A percentile compares a stretch with the other conserved stretches of the same genome.
These are phyloP conservation scores for Xylariales sp. DNA, from an alignment of 2,329 filamentous ascomycete species.

Conservation along the genomic window DNA sequence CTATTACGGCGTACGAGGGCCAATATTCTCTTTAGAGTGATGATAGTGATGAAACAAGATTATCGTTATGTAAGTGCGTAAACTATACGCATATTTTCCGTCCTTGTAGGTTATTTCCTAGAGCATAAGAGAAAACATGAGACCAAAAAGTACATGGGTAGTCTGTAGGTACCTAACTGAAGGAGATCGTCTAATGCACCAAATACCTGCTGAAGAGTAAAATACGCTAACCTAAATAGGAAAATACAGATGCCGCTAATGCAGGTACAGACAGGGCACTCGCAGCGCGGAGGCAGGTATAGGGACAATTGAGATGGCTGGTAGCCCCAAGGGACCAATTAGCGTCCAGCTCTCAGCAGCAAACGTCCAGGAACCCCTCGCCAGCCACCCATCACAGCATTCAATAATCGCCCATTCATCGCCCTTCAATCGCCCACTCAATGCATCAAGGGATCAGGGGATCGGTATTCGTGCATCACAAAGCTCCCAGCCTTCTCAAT, in stretches of 20 bases:
- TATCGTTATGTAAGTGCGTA: background rate
- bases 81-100: background rate
- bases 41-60: background rate
- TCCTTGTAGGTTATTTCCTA: too few relatives aligned
- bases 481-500: constrained; percentile 38
- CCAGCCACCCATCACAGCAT: constrained; percentile 28
- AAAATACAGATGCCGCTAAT: constrained; percentile 10
- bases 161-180: background rate
- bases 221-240: constrained; percentile 6
- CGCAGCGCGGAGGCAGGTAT: background rate
- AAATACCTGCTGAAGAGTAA: background rate
- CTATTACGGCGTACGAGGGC: background rate
- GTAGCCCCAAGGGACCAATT: constrained; percentile 26
- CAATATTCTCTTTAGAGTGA: background rate
- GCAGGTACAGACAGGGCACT: constrained; percentile 24
- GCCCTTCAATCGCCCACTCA: background rate
- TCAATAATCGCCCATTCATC: background rate
- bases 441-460: background rate
- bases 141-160: background rate
- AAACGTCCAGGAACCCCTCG: constrained; percentile 8
- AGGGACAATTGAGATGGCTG: constrained; percentile 27
- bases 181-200: background rate
- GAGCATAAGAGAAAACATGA: too few relatives aligned
- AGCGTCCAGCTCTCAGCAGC: background rate
- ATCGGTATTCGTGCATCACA: background rate